A percentile compares a stretch with the other conserved stretches of the same genome.
phyloP scores from a whole-genome alignment of 148 eudicot species.

The Euryodendron excelsum region DNA sequence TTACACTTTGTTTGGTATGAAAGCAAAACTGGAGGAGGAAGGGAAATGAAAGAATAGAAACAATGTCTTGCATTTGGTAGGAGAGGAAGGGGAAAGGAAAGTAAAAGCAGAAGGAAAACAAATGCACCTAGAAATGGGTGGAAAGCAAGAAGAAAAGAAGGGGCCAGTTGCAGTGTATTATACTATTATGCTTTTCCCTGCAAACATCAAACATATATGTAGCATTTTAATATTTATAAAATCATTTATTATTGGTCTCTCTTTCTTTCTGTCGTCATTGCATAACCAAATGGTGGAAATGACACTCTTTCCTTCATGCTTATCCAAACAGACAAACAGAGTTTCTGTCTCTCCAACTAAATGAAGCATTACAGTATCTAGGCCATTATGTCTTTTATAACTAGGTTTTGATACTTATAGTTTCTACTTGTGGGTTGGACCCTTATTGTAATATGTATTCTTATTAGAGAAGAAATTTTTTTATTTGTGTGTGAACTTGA shows the following conservation, averaged over 20 bases:
- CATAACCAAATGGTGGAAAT: not conserved
- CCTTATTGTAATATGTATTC: not conserved
- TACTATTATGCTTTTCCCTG: not conserved
- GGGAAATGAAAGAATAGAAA: not conserved
- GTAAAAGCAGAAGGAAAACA: no score
- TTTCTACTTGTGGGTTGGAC: not conserved
- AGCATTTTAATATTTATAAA: not conserved
- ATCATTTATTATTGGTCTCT: not conserved
- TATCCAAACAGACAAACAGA: no score
- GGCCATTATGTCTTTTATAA: not conserved
- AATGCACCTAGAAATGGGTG: not conserved
- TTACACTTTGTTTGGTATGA: not conserved
- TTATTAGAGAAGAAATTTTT: not conserved
- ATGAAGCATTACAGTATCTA: not conserved
- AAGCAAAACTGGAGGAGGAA: not conserved
- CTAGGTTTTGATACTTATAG: not conserved
- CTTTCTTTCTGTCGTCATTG: not conserved
- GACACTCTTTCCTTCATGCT: not conserved
- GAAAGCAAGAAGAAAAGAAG: not conserved
- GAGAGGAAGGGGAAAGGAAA: not conserved
- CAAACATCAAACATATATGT: not conserved
- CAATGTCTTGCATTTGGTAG: not conserved
- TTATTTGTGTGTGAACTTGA: not conserved
- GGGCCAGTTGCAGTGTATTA: not conserved
- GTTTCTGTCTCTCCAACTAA: not conserved